Evolutionary conservation across 2,329 filamentous ascomycete genomes (phyloP).

Genomic region (Penicillium paneum): DNA sequence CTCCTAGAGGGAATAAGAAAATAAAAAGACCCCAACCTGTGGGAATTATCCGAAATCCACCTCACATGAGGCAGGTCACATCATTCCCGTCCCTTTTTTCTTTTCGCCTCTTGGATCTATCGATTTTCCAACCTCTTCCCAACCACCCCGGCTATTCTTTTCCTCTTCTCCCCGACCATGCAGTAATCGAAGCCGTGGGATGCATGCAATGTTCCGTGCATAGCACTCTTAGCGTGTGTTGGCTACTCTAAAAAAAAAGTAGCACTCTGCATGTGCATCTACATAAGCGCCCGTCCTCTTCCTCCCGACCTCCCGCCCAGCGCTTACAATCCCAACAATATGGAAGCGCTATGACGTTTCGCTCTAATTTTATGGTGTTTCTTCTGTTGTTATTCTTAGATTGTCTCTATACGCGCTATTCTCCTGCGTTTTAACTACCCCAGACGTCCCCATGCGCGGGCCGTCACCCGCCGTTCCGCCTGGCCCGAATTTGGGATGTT

Average conservation of each 20-base stretch:
- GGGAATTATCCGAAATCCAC: conserved; percentile 8
- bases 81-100: conserved; percentile 1
- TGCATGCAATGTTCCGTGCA: conserved; percentile 19
- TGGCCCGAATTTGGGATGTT: not conserved
- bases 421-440: not conserved
- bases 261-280: conserved; percentile 4
- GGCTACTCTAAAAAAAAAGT: conserved; percentile 14
- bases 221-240: not conserved
- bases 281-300: conserved; percentile 20
- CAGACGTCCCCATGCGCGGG: not conserved
- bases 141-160: conserved; percentile 1
- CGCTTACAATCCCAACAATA: conserved; percentile 12
- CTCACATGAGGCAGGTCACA: conserved; percentile 22
- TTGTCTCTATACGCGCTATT: not conserved
- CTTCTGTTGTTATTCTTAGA: conserved; percentile 1
- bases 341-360: conserved; percentile 1
- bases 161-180: not conserved
- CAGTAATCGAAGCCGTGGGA: conserved; percentile 1
- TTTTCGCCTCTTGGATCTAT: conserved; percentile 8
- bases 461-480: not conserved
- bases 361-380: not conserved
- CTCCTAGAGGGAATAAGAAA: not conserved
- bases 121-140: conserved; percentile 9
- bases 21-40: no score
- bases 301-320: conserved; percentile 9